A percentile compares a stretch with the other conserved stretches of the same genome.
These are phyloP conservation scores for Ajuga reptans DNA, from an alignment of 305 asterid genomes.

Conservation along the genomic window DNA sequence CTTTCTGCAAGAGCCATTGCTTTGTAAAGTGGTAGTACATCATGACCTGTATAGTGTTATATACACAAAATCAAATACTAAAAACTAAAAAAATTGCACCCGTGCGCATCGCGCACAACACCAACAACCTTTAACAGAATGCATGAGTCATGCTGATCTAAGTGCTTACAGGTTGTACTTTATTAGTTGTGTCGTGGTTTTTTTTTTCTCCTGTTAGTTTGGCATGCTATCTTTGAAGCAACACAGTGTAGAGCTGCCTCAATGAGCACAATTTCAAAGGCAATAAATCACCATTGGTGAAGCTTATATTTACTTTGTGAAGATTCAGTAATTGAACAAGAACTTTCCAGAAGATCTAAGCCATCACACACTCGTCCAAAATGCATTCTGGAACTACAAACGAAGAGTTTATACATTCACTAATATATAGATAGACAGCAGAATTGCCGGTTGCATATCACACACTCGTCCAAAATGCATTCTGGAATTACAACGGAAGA, in stretches of 20 bases:
- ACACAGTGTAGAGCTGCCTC: background rate
- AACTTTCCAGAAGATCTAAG: background rate
- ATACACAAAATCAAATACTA: conserved; percentile 20
- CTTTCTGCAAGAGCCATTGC: conserved; percentile 55
- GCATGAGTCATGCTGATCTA: background rate
- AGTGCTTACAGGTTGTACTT: background rate
- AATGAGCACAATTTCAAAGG: background rate
- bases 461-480: too few relatives aligned
- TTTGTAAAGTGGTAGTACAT: conserved; percentile 37
- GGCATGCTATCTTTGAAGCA: background rate
- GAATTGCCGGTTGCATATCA: background rate
- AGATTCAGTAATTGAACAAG: background rate
- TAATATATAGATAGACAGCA: background rate
- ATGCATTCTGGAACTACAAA: background rate
- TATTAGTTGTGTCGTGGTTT: background rate
- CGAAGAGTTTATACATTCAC: background rate
- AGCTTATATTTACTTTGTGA: background rate
- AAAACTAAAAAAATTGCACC: background rate
- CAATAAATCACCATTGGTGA: background rate
- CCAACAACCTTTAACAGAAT: background rate
- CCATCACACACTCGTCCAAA: background rate
- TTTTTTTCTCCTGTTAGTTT: background rate
- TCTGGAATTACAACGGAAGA: background rate
- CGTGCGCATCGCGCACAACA: background rate
- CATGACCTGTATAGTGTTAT: conserved; percentile 62